Percentiles rank a stretch among this genome's conserved stretches.
Conservation (phyloP, 306 rosid genomes). For the Sicyos edulis region DNA sequence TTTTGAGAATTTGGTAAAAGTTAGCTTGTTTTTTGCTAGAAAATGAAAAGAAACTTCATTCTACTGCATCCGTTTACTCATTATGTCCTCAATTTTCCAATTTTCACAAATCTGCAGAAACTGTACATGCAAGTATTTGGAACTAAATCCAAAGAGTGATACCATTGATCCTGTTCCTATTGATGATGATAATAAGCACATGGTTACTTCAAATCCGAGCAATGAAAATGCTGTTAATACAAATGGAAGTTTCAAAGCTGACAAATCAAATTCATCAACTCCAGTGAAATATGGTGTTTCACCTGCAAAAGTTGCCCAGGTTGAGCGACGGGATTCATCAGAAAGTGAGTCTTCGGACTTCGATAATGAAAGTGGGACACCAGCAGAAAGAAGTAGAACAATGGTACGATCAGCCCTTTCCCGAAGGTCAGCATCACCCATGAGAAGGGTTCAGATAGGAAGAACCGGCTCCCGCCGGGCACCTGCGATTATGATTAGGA, state of each 20-base stretch:
- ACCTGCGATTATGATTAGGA: constrained; percentile 81
- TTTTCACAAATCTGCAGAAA: constrained; percentile 43
- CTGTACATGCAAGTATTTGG: constrained; percentile 43
- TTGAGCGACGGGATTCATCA: constrained; percentile 65
- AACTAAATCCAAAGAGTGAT: constrained; percentile 38
- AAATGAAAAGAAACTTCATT: not conserved
- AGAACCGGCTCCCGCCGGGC: constrained; percentile 83
- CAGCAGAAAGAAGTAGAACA: constrained; percentile 82
- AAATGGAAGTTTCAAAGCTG: no score
- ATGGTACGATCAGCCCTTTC: constrained; percentile 62
- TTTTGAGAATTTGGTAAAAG: not conserved
- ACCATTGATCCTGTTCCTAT: constrained; percentile 18
- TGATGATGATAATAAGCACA: constrained; percentile 35
- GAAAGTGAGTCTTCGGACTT: constrained; percentile 61
- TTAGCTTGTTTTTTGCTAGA: not conserved
- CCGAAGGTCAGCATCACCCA: constrained; percentile 93
- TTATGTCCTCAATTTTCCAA: not conserved
- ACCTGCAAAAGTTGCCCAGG: constrained; percentile 82
- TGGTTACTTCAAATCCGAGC: not conserved
- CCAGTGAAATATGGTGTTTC: constrained; percentile 83
- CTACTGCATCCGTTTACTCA: not conserved
- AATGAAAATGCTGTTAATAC: no score
- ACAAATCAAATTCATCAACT: constrained; percentile 25
- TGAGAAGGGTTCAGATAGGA: constrained; percentile 91
- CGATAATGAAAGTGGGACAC: constrained; percentile 42